Evolutionary conservation across 768 basidiomycete species (phyloP), one percentile per base, ranked within the genome.

Genomic region (Mycena latifolia): DNA sequence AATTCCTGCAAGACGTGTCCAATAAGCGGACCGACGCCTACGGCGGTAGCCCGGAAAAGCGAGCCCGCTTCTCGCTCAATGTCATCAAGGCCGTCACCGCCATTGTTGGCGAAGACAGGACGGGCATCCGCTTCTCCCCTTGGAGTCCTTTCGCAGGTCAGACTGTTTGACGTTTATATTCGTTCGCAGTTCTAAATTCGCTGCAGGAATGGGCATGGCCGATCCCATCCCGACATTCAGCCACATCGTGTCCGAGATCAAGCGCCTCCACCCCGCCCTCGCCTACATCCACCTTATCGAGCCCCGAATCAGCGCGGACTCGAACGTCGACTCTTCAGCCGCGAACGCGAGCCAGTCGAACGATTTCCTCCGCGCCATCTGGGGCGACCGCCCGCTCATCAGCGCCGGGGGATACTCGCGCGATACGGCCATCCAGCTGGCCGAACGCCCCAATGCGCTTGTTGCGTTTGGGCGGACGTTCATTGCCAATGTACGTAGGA

Each of bases 21-120:
- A 86, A 87, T 75, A 76, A 75, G 35, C 77, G 86, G 33, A 83
- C 75, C 15, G 86, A 87, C 72, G 76, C 79, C 53, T 89, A 85
- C 67, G 88, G 88, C 9, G 88, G 88, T 4, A 74, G 75, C 25
- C 70, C 86, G 37, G 77, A 82, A 69, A 86, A 86, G 72, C 79
- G 88, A 22, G 71, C 75, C 18, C 79, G 83, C 2, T 80, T 88
- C 73, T 56, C 79, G 8, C 75, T 84, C 12, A 80, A 84, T 69
- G 79, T 84, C 66, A 72, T 83, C 47, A 62, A 80, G 14, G 82
- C 82, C 29, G 77, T 86, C 31, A 69, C 73, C 52, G 72, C 74
- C 10, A 78, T 76, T 1, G 77, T 87, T 43, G 84, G 86, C 8
- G 66, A 75, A 27, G 79, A 82, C 22, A 75, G 77, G 18, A 76